phyloP scores from a whole-genome alignment of 208 protist species.

The Entamoeba dispar region DNA sequence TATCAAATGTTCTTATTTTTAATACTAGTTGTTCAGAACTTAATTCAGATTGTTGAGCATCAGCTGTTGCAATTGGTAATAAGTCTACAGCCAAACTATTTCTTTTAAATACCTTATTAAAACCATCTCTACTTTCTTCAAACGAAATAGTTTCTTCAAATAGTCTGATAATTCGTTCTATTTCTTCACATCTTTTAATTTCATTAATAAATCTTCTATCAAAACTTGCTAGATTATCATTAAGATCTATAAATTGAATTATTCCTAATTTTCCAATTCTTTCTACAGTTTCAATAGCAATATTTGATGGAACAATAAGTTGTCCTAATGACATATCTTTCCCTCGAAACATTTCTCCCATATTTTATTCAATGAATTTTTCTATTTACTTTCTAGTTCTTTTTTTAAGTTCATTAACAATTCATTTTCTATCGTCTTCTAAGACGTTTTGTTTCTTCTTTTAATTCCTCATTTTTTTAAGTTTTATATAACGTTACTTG shows the following conservation, averaged over 20 bases:
- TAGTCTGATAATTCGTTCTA: background rate
- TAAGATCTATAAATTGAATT: background rate
- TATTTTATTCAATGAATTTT: background rate
- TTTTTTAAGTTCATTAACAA: too few relatives aligned
- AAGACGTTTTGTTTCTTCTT: too few relatives aligned
- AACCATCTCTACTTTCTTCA: background rate
- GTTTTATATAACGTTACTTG: too few relatives aligned
- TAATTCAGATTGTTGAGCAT: background rate
- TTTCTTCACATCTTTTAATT: conserved; percentile 3
- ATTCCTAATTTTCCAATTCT: background rate
- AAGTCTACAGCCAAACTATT: background rate
- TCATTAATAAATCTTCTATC: background rate
- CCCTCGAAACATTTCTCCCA: background rate
- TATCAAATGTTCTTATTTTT: background rate
- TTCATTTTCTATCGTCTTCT: too few relatives aligned
- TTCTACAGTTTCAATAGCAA: background rate
- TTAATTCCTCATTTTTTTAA: too few relatives aligned
- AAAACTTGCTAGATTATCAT: background rate
- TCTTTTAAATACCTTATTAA: background rate
- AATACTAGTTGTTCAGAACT: background rate
- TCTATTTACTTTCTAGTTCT: too few relatives aligned
- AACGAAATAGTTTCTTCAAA: background rate
- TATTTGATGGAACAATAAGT: background rate
- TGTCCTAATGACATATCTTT: background rate
- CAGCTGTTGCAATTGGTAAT: background rate